Conservation (phyloP, 2,329 filamentous ascomycete genomes). For the Colletotrichum godetiae region DNA sequence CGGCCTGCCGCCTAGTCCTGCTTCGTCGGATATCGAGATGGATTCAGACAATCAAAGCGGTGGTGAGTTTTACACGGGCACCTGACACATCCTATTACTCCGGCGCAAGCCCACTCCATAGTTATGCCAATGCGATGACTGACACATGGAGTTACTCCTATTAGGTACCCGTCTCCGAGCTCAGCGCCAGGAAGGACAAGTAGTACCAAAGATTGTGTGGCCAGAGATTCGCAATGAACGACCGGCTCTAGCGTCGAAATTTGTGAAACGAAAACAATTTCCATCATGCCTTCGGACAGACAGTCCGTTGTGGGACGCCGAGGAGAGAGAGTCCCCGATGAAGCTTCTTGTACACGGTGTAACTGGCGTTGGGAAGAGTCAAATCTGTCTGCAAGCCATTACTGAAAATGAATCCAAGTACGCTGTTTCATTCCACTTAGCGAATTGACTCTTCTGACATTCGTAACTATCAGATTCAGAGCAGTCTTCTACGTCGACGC, state of each 20-base stretch:
- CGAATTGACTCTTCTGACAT: background rate
- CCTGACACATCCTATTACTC: background rate
- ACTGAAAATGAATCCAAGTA: background rate
- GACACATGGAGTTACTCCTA: background rate
- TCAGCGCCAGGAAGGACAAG: background rate
- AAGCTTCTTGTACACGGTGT: background rate
- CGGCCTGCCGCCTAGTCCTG: background rate
- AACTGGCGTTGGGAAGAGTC: slow-evolving; percentile 12
- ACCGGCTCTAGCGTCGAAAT: background rate
- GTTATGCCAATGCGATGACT: background rate
- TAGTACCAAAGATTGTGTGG: background rate
- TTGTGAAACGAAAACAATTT: background rate
- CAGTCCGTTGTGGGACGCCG: background rate
- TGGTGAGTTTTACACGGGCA: background rate
- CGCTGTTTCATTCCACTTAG: no score
- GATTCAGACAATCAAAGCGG: background rate
- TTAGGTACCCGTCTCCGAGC: background rate
- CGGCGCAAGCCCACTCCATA: background rate
- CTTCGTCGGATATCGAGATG: background rate
- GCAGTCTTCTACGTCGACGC: slow-evolving; percentile 2
- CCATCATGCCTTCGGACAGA: background rate
- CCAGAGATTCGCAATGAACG: background rate
- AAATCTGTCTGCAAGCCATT: slow-evolving; percentile 2
- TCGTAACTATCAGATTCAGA: background rate
- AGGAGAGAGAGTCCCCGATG: background rate